Evolutionary conservation across 257 asterid species (phyloP), one percentile per base, ranked within the genome.

Genomic region (Thymus quinquecostatus): DNA sequence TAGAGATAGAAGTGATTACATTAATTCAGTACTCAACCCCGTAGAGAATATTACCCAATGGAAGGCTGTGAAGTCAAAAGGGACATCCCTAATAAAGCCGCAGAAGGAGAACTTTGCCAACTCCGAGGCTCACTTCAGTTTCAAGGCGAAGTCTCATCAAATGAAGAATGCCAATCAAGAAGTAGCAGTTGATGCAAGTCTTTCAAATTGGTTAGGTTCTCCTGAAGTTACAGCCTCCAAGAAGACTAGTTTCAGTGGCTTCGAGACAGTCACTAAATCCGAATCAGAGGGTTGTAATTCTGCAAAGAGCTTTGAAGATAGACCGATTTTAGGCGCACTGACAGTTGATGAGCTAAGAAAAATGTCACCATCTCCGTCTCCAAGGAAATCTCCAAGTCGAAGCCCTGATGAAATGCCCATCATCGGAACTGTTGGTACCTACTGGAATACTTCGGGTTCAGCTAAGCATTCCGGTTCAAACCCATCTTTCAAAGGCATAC

Each of bases 251-350:
- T 60, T 63, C 27, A 70, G 77, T 69, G 85, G 84, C 58, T 77
- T 53, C 48, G 92, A 88, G 66, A 51, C 86, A n/a, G 34, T 78
- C 66, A 56, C 75, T 66, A 62, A 62, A 43, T 62, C 85, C 44
- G 84, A 38, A 49, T 84, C 94, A 53, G 85, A 69, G 63, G 85
- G 90, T 55, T 75, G 89, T 34, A 82, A 63, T 61, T 79, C 93
- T 50, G 73, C 55, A 2, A 83, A 73, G 78, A 86, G 82, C 81
- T 92, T 85, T 43, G 98, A 85, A 51, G 99, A 95, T 74, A 82
- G 99, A 34, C 99, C 99, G 5, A 92, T 95, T 76, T 86, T 95
- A 78, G 99, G 99, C 33, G 99, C 98, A 32, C 64, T 92, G 83
- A 95, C 98, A 2, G 87, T 89, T 50, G 99, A 95, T 45, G 98